A percentile compares a stretch with the other conserved stretches of the same genome.
Conservation (phyloP, 768 basidiomycete species). For the Hortiboletus flavorubellus region DNA sequence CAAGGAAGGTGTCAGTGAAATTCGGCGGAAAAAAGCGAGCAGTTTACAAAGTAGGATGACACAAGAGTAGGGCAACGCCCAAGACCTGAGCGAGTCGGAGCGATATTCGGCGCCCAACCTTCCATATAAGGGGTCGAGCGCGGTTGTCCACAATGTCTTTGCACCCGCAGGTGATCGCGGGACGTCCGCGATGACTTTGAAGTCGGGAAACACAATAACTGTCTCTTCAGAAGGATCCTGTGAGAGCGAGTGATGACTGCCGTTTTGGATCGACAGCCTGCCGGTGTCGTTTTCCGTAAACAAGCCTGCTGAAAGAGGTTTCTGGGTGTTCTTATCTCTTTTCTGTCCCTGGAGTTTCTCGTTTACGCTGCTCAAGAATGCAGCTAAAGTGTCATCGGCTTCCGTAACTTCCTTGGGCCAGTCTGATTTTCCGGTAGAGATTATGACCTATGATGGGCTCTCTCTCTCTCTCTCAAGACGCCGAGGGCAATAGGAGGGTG, state of each 20-base stretch:
- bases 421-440: constrained; percentile 87
- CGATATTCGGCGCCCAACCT: constrained; percentile 43
- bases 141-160: constrained; percentile 59
- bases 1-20: not conserved
- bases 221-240: constrained; percentile 66
- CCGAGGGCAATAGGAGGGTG: not conserved
- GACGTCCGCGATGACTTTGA: constrained; percentile 75
- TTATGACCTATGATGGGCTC: constrained; percentile 56
- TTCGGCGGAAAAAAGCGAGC: not conserved
- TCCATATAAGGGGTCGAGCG: constrained; percentile 57
- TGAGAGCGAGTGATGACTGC: constrained; percentile 67
- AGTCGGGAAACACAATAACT: constrained; percentile 91
- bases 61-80: constrained; percentile 85
- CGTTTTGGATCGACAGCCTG: constrained; percentile 74
- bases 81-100: constrained; percentile 56
- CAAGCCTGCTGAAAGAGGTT: constrained; percentile 42
- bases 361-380: constrained; percentile 39
- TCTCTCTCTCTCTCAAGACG: not conserved
- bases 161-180: constrained; percentile 63
- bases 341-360: constrained; percentile 8
- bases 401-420: constrained; percentile 83
- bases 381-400: constrained; percentile 67
- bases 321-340: constrained; percentile 1
- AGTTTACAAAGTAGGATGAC: constrained; percentile 82
- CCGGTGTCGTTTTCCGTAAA: constrained; percentile 54